phyloP scores from a whole-genome alignment of 345 rosid species.

The Lumnitzera racemosa region DNA sequence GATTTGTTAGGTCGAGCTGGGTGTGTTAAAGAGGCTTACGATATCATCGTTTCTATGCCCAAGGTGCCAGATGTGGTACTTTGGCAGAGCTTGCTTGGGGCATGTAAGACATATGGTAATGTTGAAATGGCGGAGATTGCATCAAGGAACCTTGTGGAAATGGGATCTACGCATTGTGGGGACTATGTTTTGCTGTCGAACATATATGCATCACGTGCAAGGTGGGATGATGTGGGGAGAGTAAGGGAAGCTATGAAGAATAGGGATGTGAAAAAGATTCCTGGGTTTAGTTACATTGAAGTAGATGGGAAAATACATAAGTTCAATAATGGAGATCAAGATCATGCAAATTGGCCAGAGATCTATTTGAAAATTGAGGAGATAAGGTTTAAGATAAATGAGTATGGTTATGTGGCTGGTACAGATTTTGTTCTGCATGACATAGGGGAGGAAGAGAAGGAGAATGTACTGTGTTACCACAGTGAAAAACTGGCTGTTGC shows the following conservation, averaged over 20 bases:
- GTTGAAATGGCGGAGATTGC: slow-evolving; percentile 74
- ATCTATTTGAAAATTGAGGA: slow-evolving; percentile 70
- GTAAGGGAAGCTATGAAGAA: slow-evolving; percentile 70
- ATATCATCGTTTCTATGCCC: slow-evolving; percentile 55
- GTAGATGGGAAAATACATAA: slow-evolving; percentile 49
- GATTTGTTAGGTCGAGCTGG: slow-evolving; percentile 85
- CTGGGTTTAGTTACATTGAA: slow-evolving; percentile 79
- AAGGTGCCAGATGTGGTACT: slow-evolving; percentile 56
- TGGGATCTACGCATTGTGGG: slow-evolving; percentile 70
- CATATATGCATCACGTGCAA: slow-evolving; percentile 61
- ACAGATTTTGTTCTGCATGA: slow-evolving; percentile 77
- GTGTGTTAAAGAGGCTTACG: slow-evolving; percentile 57
- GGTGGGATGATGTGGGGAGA: slow-evolving; percentile 78
- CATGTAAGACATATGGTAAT: slow-evolving; percentile 58
- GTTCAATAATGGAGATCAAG: slow-evolving; percentile 67
- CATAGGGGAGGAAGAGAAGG: slow-evolving; percentile 88
- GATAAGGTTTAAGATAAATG: slow-evolving; percentile 59
- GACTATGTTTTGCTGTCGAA: slow-evolving; percentile 77
- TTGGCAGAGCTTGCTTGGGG: slow-evolving; percentile 83
- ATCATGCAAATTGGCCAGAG: slow-evolving; percentile 44
- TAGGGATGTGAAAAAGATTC: slow-evolving; percentile 69
- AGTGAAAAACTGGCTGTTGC: slow-evolving; percentile 91
- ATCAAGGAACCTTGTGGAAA: slow-evolving; percentile 48
- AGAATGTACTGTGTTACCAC: slow-evolving; percentile 63
- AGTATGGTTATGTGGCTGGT: slow-evolving; percentile 64